Evolutionary conservation across 805 yeast genomes (phyloP).

Genomic region (Kodamaea neixiangensis): DNA sequence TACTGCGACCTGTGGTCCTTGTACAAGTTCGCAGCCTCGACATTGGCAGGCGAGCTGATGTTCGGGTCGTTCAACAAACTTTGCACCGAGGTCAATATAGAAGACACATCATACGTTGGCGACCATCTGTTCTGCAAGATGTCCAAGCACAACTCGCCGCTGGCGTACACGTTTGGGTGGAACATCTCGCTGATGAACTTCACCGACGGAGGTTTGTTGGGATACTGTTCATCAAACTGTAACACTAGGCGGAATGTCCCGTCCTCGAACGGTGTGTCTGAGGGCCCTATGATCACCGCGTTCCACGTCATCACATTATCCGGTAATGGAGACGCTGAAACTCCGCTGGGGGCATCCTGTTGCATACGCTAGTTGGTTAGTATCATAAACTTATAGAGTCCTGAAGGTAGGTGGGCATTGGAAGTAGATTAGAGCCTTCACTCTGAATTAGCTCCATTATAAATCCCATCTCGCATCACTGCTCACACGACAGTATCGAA

Average conservation of each 20-base stretch:
- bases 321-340: slow-evolving; percentile 94
- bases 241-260: slow-evolving; percentile 88
- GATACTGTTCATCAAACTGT: slow-evolving; percentile 95
- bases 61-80: slow-evolving; percentile 93
- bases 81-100: slow-evolving; percentile 91
- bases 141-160: slow-evolving; percentile 94
- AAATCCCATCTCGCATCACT: too few species aligned
- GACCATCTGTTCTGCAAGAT: slow-evolving; percentile 97
- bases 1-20: slow-evolving; percentile 95
- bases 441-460: too few species aligned
- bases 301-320: slow-evolving; percentile 97
- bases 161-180: slow-evolving; percentile 95
- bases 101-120: slow-evolving; percentile 96
- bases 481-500: too few species aligned
- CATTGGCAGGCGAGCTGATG: slow-evolving; percentile 95
- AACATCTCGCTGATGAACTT: slow-evolving; percentile 93
- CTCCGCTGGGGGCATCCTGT: slow-evolving; percentile 97
- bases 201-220: slow-evolving; percentile 94
- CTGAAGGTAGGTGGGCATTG: too few species aligned
- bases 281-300: slow-evolving; percentile 96
- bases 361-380: slow-evolving; percentile 72
- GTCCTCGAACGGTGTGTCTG: slow-evolving; percentile 97
- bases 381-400: too few species aligned
- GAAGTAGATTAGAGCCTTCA: too few species aligned
- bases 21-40: slow-evolving; percentile 93